phyloP scores from a whole-genome alignment of 164 flowering plant genomes.

The Berberis thunbergii region DNA sequence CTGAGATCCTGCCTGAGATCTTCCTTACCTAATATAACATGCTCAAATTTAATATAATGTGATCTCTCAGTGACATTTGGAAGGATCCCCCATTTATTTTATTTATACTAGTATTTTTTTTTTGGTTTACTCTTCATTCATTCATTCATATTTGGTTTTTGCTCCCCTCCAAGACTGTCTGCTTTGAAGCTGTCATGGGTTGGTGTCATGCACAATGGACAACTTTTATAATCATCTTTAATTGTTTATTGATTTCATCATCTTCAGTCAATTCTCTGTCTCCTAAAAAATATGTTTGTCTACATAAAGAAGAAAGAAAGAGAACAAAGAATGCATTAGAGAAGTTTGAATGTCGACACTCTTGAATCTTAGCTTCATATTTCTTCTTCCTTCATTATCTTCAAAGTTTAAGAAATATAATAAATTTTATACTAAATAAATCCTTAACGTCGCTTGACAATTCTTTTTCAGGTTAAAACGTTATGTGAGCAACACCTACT shows the following conservation, averaged over 20 bases:
- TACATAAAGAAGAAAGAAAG: slow-evolving; percentile 3
- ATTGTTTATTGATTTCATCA: slow-evolving; percentile 5
- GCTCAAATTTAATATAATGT: slow-evolving; percentile 19
- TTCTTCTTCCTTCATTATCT: background rate
- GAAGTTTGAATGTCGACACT: slow-evolving; percentile 7
- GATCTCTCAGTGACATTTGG: slow-evolving; percentile 24
- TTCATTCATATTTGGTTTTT: slow-evolving; percentile 5
- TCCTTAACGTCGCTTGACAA: background rate
- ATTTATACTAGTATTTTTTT: background rate
- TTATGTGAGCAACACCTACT: background rate
- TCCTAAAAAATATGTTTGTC: slow-evolving; percentile 10
- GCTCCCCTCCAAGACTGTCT: slow-evolving; percentile 25
- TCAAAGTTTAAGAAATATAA: slow-evolving; percentile 1
- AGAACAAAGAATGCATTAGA: slow-evolving; percentile 9
- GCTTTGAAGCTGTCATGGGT: slow-evolving; percentile 34
- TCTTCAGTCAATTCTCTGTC: slow-evolving; percentile 17
- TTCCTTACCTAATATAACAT: slow-evolving; percentile 50
- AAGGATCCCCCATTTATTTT: slow-evolving; percentile 19
- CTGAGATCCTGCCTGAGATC: slow-evolving; percentile 57
- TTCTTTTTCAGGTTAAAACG: background rate
- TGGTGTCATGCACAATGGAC: slow-evolving; percentile 30
- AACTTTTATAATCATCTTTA: slow-evolving; percentile 14
- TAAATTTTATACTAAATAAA: slow-evolving; percentile 1
- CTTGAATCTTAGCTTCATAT: background rate
- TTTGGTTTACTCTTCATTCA: background rate